Evolutionary conservation across 805 yeast species (phyloP).

Genomic region (Candida oleophila): DNA sequence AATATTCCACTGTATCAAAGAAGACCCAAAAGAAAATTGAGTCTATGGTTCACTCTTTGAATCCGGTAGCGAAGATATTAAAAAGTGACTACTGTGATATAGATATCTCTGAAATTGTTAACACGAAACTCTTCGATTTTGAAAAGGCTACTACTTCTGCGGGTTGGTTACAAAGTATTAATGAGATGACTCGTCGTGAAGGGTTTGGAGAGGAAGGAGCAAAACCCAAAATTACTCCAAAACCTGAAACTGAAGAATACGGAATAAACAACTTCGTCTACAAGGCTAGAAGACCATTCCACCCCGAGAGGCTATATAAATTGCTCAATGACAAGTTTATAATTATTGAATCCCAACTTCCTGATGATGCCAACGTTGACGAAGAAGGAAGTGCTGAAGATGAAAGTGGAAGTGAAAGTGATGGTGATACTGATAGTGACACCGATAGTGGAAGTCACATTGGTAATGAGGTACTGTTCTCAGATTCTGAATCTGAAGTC

Average conservation of each 20-base stretch:
- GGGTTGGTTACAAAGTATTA: conserved; percentile 44
- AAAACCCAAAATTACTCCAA: conserved; percentile 27
- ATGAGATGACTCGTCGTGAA: conserved; percentile 34
- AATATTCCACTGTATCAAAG: conserved; percentile 27
- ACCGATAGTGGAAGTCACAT: too few species aligned
- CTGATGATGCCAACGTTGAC: conserved; percentile 14
- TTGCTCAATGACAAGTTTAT: conserved; percentile 35
- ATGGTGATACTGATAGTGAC: conserved; percentile 10
- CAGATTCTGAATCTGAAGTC: conserved; percentile 11
- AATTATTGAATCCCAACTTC: conserved; percentile 19
- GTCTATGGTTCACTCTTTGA: conserved; percentile 32
- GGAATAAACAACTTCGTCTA: conserved; percentile 46
- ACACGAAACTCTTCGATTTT: conserved; percentile 38
- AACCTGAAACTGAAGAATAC: conserved; percentile 48
- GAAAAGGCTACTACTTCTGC: conserved; percentile 43
- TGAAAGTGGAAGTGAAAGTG: conserved; percentile 11
- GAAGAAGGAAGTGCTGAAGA: conserved; percentile 16
- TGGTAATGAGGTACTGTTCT: conserved; percentile 10
- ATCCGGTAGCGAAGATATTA: conserved; percentile 42
- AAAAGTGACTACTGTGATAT: conserved; percentile 37
- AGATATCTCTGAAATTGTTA: conserved; percentile 31
- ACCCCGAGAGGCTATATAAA: conserved; percentile 41
- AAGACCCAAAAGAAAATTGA: conserved; percentile 25
- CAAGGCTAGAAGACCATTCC: conserved; percentile 42
- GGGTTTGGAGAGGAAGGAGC: conserved; percentile 22